Evolutionary conservation across 805 yeast species (phyloP).

Genomic region (Cyberlindnera maritima): DNA sequence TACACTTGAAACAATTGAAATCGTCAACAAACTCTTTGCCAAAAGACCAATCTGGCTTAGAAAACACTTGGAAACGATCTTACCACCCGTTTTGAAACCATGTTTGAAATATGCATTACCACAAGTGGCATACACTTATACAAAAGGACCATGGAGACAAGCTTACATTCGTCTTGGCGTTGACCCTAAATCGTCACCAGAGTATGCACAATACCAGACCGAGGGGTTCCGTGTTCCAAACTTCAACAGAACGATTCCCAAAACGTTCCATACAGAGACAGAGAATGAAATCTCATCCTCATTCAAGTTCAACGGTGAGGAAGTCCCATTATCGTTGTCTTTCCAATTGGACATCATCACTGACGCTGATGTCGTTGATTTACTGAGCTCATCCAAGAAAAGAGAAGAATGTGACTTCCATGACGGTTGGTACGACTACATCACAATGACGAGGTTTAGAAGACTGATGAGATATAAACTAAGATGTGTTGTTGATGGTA

Average conservation of each 20-base stretch:
- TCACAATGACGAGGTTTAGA: conserved; percentile 62
- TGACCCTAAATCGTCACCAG: conserved; percentile 61
- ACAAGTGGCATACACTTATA: conserved; percentile 74
- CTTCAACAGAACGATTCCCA: conserved; percentile 31
- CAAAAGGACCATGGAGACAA: conserved; percentile 94
- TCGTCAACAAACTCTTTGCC: conserved; percentile 48
- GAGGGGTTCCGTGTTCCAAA: conserved; percentile 61
- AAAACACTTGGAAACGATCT: conserved; percentile 57
- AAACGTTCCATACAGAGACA: conserved; percentile 31
- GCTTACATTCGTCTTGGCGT: conserved; percentile 76
- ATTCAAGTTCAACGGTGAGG: conserved; percentile 69
- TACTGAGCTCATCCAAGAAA: conserved; percentile 40
- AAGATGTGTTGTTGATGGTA: conserved; percentile 48
- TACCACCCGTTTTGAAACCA: conserved; percentile 43
- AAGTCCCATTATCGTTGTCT: conserved; percentile 64
- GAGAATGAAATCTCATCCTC: conserved; percentile 39
- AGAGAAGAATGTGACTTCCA: conserved; percentile 48
- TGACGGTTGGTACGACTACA: conserved; percentile 78
- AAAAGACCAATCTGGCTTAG: conserved; percentile 85
- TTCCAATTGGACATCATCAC: conserved; percentile 78
- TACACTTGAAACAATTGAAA: conserved; percentile 29
- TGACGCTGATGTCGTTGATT: conserved; percentile 54
- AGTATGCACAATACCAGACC: conserved; percentile 69
- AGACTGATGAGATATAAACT: conserved; percentile 71
- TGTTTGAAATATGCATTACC: conserved; percentile 77